Evolutionary conservation across 371 early-diverging fungal species (phyloP).

Genomic region (Rhizopus delemar): DNA sequence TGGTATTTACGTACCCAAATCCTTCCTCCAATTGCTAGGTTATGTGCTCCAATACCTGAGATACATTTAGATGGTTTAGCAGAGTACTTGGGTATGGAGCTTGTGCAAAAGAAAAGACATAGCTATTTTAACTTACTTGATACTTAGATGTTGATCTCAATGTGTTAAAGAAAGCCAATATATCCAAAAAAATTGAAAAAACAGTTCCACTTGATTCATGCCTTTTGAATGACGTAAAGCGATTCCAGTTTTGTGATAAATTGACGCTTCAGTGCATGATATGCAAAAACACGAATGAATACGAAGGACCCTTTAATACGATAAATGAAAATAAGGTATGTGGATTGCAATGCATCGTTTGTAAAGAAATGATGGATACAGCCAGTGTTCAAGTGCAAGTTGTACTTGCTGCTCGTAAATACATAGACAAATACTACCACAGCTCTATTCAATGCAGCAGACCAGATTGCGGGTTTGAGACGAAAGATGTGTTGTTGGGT

Average conservation of each 20-base stretch:
- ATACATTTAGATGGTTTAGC: slow-evolving; percentile 72
- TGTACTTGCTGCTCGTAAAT: slow-evolving; percentile 49
- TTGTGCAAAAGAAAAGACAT: too few species aligned
- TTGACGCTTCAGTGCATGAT: slow-evolving; percentile 58
- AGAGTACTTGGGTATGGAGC: slow-evolving; percentile 63
- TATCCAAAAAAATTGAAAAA: slow-evolving; percentile 43
- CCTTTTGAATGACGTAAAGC: slow-evolving; percentile 72
- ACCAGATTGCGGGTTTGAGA: slow-evolving; percentile 45
- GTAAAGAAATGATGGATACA: slow-evolving; percentile 33
- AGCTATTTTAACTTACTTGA: not conserved
- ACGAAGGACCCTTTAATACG: slow-evolving; percentile 55
- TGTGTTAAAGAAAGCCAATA: slow-evolving; percentile 50
- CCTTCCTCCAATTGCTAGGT: slow-evolving; percentile 83
- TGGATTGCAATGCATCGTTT: slow-evolving; percentile 58
- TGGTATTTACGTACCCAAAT: slow-evolving; percentile 95
- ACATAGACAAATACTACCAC: slow-evolving; percentile 63
- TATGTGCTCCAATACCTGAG: slow-evolving; percentile 79
- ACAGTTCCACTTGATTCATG: slow-evolving; percentile 47
- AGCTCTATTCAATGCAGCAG: slow-evolving; percentile 68
- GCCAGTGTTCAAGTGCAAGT: slow-evolving; percentile 57
- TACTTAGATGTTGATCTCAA: not conserved
- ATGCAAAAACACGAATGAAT: slow-evolving; percentile 55
- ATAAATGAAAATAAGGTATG: slow-evolving; percentile 19
- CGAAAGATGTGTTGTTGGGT: slow-evolving; percentile 41
- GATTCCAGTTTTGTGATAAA: slow-evolving; percentile 69